Evolutionary conservation across 495 filamentous ascomycete genomes (phyloP).

Genomic region (Aspergillus bridgeri): DNA sequence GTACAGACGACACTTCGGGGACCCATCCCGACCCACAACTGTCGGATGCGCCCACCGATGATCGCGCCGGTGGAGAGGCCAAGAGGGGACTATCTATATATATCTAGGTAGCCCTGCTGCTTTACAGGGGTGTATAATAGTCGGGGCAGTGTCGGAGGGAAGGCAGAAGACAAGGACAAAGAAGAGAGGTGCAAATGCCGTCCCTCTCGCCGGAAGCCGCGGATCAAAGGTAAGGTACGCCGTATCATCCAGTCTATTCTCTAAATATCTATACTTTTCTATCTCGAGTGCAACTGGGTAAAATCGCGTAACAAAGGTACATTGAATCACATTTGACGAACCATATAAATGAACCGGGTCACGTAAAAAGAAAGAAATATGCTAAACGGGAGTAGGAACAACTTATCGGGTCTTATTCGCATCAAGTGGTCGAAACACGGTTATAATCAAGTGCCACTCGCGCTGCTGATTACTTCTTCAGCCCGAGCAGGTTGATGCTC

Average conservation of each 20-base stretch:
- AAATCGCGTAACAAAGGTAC: neutral
- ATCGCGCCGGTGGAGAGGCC: neutral
- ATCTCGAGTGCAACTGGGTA: neutral
- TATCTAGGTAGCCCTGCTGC: neutral
- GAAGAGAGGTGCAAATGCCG: too few species aligned
- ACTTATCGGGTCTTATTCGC: neutral
- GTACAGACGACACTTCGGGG: neutral
- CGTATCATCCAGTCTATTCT: neutral
- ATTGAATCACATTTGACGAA: neutral
- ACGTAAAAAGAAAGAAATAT: neutral
- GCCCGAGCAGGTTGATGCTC: slow-evolving; percentile 85
- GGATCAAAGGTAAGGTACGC: too few species aligned
- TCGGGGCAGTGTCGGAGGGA: too few species aligned
- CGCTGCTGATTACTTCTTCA: slow-evolving; percentile 47
- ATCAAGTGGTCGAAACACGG: too few species aligned
- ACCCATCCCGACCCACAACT: neutral
- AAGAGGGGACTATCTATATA: neutral
- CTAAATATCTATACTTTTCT: neutral
- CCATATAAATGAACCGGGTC: neutral
- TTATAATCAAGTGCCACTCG: too few species aligned
- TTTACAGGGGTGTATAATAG: neutral
- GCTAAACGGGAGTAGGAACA: neutral
- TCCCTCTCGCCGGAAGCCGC: too few species aligned
- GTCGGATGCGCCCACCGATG: neutral
- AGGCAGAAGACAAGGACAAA: too few species aligned